These are phyloP conservation scores for Aspergillus indologenus DNA, from an alignment of 495 filamentous ascomycete species.

Conservation along the genomic window DNA sequence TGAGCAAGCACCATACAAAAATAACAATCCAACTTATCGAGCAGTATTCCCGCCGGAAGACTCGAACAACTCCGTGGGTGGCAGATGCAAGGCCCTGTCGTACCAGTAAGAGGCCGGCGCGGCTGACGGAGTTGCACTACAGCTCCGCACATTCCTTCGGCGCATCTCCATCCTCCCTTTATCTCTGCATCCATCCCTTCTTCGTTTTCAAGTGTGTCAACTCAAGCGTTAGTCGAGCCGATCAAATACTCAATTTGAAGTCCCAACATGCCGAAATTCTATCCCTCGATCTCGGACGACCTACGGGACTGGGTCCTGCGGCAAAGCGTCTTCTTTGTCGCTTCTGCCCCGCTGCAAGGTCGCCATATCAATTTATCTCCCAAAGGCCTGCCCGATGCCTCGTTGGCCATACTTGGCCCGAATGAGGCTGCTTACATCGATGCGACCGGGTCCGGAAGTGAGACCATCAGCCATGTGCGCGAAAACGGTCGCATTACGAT, in stretches of 20 bases:
- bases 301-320: conserved; percentile 55
- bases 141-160: background rate
- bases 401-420: conserved; percentile 57
- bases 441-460: conserved; percentile 64
- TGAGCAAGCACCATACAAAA: no score
- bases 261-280: conserved; percentile 58
- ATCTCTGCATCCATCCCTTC: background rate
- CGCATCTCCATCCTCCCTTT: background rate
- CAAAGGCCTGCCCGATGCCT: conserved; percentile 55
- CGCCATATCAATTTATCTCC: conserved; percentile 67
- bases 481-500: conserved; percentile 73
- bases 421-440: conserved; percentile 69
- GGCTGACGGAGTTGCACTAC: background rate
- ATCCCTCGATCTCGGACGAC: conserved; percentile 53
- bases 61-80: no score
- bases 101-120: background rate
- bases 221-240: background rate
- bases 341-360: conserved; percentile 59
- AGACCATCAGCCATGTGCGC: conserved; percentile 70
- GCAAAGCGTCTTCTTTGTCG: conserved; percentile 67
- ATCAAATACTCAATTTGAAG: background rate
- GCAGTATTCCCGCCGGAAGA: no score
- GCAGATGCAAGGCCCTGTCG: background rate
- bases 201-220: background rate
- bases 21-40: no score